phyloP scores from a whole-genome alignment of 768 basidiomycete species.

The Suillus bovinus region DNA sequence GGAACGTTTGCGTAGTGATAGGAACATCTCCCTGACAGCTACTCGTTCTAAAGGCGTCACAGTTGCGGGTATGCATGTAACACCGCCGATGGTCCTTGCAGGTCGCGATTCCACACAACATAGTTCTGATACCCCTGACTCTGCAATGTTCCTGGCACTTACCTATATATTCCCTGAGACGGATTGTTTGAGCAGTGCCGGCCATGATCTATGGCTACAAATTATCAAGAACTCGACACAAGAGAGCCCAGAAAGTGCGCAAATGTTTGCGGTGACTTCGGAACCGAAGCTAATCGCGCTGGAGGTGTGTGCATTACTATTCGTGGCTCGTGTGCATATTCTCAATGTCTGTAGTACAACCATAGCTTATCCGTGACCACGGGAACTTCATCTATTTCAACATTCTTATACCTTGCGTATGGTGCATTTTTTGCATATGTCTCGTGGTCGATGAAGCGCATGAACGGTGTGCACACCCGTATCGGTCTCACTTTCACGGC shows the following conservation, averaged over 20 bases:
- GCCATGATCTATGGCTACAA: slow-evolving; percentile 66
- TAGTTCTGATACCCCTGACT: slow-evolving; percentile 52
- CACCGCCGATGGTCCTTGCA: slow-evolving; percentile 76
- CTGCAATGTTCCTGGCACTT: slow-evolving; percentile 70
- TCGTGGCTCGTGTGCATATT: slow-evolving; percentile 7
- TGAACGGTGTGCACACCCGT: slow-evolving; percentile 86
- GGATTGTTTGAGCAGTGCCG: slow-evolving; percentile 62
- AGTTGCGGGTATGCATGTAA: slow-evolving; percentile 63
- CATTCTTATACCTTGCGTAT: slow-evolving; percentile 77
- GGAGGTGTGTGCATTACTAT: slow-evolving; percentile 37
- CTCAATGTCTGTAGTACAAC: slow-evolving; percentile 47
- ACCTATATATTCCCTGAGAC: slow-evolving; percentile 83
- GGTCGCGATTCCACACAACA: slow-evolving; percentile 60
- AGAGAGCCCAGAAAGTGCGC: slow-evolving; percentile 29
- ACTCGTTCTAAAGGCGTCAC: slow-evolving; percentile 52
- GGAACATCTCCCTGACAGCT: slow-evolving; percentile 60
- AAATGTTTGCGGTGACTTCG: slow-evolving; percentile 41
- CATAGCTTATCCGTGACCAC: slow-evolving; percentile 45
- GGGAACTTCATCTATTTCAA: slow-evolving; percentile 61
- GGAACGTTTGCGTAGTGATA: slow-evolving; percentile 50
- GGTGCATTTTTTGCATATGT: slow-evolving; percentile 74
- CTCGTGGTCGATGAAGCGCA: slow-evolving; percentile 69
- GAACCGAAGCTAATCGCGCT: slow-evolving; percentile 46
- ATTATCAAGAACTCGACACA: slow-evolving; percentile 46
- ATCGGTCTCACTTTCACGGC: slow-evolving; percentile 93